phyloP scores from a whole-genome alignment of 139 green algal species.

The Diplosphaera chodatii region DNA sequence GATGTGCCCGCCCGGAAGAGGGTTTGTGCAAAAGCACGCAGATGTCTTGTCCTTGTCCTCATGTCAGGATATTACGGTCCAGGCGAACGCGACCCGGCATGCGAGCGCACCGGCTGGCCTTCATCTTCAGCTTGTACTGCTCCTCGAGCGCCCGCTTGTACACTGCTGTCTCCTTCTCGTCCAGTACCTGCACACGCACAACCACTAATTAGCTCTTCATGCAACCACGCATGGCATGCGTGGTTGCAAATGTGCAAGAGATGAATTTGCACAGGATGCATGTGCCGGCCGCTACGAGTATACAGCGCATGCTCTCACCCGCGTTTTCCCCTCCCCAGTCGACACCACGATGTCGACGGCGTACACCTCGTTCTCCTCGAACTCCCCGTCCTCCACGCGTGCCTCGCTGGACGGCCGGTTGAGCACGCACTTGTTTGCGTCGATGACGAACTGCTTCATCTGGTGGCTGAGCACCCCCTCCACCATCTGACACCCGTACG shows the following conservation, averaged over 20 bases:
- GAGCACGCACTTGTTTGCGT: constrained; percentile 94
- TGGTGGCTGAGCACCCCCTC: constrained; percentile 93
- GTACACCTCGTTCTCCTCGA: constrained; percentile 96
- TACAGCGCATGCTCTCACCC: constrained; percentile 5
- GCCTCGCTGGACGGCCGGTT: constrained; percentile 79
- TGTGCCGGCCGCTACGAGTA: too few species aligned
- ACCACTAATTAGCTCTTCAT: background rate
- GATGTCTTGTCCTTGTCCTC: too few species aligned
- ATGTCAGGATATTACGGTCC: too few species aligned
- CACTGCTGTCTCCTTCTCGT: constrained; percentile 96
- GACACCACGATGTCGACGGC: constrained; percentile 92
- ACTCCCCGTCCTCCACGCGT: constrained; percentile 78
- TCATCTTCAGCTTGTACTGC: constrained; percentile 91
- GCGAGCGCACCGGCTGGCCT: constrained; percentile 27
- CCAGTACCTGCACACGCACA: constrained; percentile 55
- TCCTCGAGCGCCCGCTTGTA: constrained; percentile 94
- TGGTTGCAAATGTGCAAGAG: too few species aligned
- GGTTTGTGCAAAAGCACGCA: too few species aligned
- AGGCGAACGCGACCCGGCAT: too few species aligned
- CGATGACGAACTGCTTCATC: constrained; percentile 97
- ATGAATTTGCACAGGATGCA: too few species aligned
- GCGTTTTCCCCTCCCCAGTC: constrained; percentile 79
- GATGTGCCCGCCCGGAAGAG: too few species aligned
- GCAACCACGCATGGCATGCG: too few species aligned
- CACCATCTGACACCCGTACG: constrained; percentile 84